These are phyloP conservation scores for Penicillium ochrochloron DNA, from an alignment of 495 filamentous ascomycete genomes.

Conservation along the genomic window DNA sequence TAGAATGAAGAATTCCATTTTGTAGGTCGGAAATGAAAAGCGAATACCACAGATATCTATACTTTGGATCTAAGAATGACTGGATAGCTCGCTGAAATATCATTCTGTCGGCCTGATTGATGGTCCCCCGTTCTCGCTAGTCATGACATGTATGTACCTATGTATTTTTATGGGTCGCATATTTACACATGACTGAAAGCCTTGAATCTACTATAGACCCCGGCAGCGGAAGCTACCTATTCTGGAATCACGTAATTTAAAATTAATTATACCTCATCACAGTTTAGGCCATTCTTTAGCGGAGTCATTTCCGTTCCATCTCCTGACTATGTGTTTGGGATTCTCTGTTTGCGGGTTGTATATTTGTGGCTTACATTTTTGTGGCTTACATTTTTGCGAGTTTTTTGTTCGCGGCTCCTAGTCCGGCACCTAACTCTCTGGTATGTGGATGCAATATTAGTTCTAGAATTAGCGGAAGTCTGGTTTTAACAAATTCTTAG, in stretches of 20 bases:
- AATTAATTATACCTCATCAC: neutral
- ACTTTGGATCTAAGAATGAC: neutral
- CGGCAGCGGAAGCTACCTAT: neutral
- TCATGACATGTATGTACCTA: neutral
- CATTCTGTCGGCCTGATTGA: neutral
- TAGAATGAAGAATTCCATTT: slow-evolving; percentile 2
- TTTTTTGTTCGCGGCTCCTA: neutral
- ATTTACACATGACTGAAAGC: neutral
- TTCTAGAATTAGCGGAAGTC: neutral
- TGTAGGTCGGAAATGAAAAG: neutral
- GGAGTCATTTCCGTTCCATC: neutral
- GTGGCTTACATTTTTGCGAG: neutral
- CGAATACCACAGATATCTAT: neutral
- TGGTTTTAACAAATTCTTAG: neutral
- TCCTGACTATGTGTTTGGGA: neutral
- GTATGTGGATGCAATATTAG: neutral
- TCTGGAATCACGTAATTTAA: neutral
- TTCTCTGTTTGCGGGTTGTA: neutral
- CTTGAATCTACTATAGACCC: neutral
- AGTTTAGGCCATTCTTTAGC: neutral
- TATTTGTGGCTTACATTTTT: neutral
- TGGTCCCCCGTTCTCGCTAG: neutral
- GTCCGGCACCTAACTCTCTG: neutral
- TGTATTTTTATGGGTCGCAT: neutral
- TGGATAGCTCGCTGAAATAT: neutral